Conservation (phyloP, 306 rosid species). For the Fragaria vesca region DNA sequence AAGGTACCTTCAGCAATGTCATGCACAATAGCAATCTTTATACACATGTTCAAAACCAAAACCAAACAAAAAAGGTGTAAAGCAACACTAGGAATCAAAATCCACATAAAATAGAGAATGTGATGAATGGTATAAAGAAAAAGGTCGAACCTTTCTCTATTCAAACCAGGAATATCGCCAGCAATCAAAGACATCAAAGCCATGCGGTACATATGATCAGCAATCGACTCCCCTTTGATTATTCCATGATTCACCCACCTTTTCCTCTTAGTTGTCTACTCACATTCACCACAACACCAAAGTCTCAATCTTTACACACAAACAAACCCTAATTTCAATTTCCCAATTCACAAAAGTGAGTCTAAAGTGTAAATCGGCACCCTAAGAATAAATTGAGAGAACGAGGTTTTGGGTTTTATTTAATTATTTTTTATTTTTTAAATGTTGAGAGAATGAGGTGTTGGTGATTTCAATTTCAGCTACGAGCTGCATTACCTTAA, state of each 20-base stretch:
- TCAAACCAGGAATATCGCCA: conserved; percentile 62
- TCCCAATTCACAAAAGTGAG: too few relatives aligned
- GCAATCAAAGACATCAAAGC: conserved; percentile 84
- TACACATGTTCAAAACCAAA: conserved; percentile 56
- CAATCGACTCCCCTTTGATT: conserved; percentile 70
- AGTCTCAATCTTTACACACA: not conserved
- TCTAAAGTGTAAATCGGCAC: too few relatives aligned
- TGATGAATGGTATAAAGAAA: not conserved
- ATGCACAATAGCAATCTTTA: conserved; percentile 87
- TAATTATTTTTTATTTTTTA: too few relatives aligned
- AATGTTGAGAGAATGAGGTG: too few relatives aligned
- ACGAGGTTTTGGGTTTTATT: too few relatives aligned
- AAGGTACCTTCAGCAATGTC: conserved; percentile 92
- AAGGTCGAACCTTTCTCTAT: conserved; percentile 72
- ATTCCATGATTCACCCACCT: conserved; percentile 98
- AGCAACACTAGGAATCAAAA: not conserved
- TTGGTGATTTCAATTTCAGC: too few relatives aligned
- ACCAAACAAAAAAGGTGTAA: not conserved
- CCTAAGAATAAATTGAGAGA: too few relatives aligned
- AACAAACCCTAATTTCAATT: not conserved
- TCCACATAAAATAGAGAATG: not conserved
- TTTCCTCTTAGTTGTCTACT: conserved; percentile 81
- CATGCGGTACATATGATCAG: conserved; percentile 97
- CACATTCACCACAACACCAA: not conserved
- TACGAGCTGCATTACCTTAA: too few relatives aligned